These are phyloP conservation scores for Arxiozyma heterogenica DNA, from an alignment of 1,139 yeast species.

Conservation along the genomic window DNA sequence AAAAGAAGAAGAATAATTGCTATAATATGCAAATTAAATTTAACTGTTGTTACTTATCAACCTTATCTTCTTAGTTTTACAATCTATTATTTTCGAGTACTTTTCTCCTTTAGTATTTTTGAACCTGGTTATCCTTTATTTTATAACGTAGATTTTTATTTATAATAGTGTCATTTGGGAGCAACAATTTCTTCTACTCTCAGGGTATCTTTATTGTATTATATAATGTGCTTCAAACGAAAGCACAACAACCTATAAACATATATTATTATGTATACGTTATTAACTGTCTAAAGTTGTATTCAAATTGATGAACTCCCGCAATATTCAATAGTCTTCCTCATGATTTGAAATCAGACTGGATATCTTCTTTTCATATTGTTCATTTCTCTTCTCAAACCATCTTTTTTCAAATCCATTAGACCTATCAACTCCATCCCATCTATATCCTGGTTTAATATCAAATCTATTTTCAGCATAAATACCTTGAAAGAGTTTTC, in stretches of 20 bases:
- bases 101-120: background rate
- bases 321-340: background rate
- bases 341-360: slow-evolving; percentile 10
- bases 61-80: background rate
- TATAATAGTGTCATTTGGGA: too few relatives aligned
- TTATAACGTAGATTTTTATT: too few relatives aligned
- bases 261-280: background rate
- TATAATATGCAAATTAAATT: background rate
- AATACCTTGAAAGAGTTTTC: slow-evolving; percentile 41
- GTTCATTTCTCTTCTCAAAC: slow-evolving; percentile 47
- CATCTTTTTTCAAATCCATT: slow-evolving; percentile 77
- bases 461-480: slow-evolving; percentile 65
- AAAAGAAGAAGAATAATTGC: background rate
- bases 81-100: too few relatives aligned
- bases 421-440: slow-evolving; percentile 92
- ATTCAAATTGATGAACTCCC: background rate
- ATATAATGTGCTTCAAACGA: too few relatives aligned
- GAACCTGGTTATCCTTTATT: background rate
- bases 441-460: slow-evolving; percentile 68
- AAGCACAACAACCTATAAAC: background rate
- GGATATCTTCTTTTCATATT: slow-evolving; percentile 30
- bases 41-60: background rate
- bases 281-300: background rate
- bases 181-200: too few relatives aligned
- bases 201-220: too few relatives aligned